Evolutionary conservation across 345 rosid genomes (phyloP), one percentile per base, ranked within the genome.

Genomic region (Crucihimalaya himalaica): DNA sequence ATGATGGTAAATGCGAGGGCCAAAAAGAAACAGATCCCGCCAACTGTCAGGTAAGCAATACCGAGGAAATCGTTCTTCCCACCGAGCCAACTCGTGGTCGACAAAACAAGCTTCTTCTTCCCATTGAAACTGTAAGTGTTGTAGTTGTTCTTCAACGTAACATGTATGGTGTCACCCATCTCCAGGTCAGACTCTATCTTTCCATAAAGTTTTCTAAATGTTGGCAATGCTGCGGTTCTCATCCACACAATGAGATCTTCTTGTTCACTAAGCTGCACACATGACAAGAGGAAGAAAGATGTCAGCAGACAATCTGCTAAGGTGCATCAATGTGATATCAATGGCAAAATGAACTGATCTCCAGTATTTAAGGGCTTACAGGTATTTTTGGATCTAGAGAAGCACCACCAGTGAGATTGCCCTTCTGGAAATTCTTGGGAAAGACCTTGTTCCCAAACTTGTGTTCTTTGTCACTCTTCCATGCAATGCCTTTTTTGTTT

Each of bases 161-260:
- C 94, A 1, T 47, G 0, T 77, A 95, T 84, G 42, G 31, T 58
- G 66, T 92, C 94, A 63, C 83, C 78, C 52, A 37, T 74, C 48
- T 82, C 47, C 34, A 95, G 96, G 80, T 95, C 94, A 53, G 40
- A 73, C 84, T 95, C 99, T 79, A 95, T 92, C 89, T 84, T 92
- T 66, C 98, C 99, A 37, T 92, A 92, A 72, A 95, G 81, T 82
- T 95, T 95, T 76, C 98, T 90, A 78, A 95, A 95, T 60, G 99
- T 95, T 61, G 98, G 99, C 78, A 92, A 84, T 10, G 99, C 99
- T 71, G 99, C 99, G n/a, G 99, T 95, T 80, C 98, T 86, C 99
- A 95, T 95, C 99, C 98, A 92, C 56, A 95, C 99, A 3, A 95
- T 90, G 65, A 95, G 98, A 80, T 89, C 86, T 78, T 95, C 99